These are phyloP conservation scores for Alopecurus myosuroides DNA, from an alignment of 176 grass and related monocot species.

Conservation along the genomic window DNA sequence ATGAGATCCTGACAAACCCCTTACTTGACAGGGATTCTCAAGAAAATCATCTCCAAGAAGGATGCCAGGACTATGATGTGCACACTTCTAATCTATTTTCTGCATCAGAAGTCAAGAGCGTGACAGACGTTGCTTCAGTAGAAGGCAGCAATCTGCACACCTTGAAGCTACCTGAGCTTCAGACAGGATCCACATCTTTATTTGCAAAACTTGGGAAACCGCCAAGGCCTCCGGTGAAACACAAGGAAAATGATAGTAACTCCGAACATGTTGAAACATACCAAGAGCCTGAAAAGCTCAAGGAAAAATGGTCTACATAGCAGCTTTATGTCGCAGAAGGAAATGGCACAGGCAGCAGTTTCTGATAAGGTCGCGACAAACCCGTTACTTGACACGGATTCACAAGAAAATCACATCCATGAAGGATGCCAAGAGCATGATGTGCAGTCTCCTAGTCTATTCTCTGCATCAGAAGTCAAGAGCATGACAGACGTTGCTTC, in stretches of 20 bases:
- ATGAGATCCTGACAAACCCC: constrained; percentile 15
- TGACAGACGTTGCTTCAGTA: background rate
- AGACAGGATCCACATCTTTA: constrained; percentile 25
- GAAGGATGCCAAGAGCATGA: constrained; percentile 15
- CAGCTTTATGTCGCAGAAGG: constrained; percentile 33
- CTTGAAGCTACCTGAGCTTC: constrained; percentile 24
- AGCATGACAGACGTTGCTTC: background rate
- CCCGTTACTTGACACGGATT: constrained; percentile 12
- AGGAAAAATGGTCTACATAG: constrained; percentile 1
- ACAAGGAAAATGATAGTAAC: constrained; percentile 5
- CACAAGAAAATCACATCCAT: background rate
- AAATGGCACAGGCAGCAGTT: constrained; percentile 12
- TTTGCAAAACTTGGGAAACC: constrained; percentile 49
- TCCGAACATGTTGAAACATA: constrained; percentile 11
- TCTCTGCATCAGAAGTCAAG: constrained; percentile 20
- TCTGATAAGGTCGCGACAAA: constrained; percentile 7
- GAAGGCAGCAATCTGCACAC: constrained; percentile 16
- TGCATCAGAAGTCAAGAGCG: constrained; percentile 1
- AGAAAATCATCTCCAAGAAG: constrained; percentile 14
- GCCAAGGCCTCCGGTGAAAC: constrained; percentile 42
- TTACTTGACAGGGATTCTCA: constrained; percentile 2
- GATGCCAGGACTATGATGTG: constrained; percentile 3
- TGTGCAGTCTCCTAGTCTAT: constrained; percentile 17
- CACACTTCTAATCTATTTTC: constrained; percentile 19
- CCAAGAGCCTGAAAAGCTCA: constrained; percentile 16